Evolutionary conservation across 306 rosid species (phyloP), one percentile per base, ranked within the genome.

Genomic region (Canavalia gladiata): DNA sequence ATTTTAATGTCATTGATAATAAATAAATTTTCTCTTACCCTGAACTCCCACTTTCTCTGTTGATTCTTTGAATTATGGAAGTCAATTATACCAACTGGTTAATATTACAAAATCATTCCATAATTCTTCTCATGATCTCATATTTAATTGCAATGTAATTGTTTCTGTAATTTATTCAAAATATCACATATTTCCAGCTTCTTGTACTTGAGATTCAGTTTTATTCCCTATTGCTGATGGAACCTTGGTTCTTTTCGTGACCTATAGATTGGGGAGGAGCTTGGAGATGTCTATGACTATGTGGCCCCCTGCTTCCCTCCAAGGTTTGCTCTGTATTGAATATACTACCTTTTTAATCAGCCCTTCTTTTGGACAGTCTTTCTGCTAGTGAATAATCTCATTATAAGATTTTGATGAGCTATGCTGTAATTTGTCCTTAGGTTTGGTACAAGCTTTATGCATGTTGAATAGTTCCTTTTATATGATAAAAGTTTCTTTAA

Each of bases 221-320:
- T 82, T 74, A 12, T 35, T 68, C 46, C 29, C 13, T 33, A 70
- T 76, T 34, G 60, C 65, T 86, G 62, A 80, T 80, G 72, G 71
- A 84, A 68, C 13, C 54, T 79, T 76, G 68, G 68, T 85, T 74
- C 54, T 66, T 59, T 79, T 72, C 82, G 62, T 42, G 87, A 74
- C 75, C 64, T 83, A 72, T 81, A 95, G 99, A 93, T 95, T 75
- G 98, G 95, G 64, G 98, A 88, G 79, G 99, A 95, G 83, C 99
- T 95, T 80, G 99, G 97, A 75, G 97, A 93, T 85, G 85, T 95
- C 76, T 95, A 91, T 50, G 99, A 95, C 67, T 88, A 89, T 43
- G 96, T 93, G 28, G 99, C 99, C 34, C 99, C 98, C 72, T 95
- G 98, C 87, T 95, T 95, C 65, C 98, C 97, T 83, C 99, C 99